Conservation (phyloP, 108 stramenopile genomes). For the Cyclotella baltica region DNA sequence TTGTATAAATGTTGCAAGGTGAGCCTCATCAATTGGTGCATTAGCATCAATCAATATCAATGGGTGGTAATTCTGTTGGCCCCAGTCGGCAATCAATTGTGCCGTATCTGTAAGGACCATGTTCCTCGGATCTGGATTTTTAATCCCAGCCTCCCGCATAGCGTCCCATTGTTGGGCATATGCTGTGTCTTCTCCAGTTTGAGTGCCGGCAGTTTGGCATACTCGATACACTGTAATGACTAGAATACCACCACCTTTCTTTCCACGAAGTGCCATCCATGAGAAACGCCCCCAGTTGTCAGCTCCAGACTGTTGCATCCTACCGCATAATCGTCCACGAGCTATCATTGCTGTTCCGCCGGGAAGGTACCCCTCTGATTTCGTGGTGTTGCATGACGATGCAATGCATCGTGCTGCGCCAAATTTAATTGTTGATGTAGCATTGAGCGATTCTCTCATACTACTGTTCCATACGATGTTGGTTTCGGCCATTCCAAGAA, state of each 20-base stretch:
- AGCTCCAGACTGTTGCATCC: not conserved
- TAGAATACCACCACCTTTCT: not conserved
- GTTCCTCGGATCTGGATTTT: slow-evolving; percentile 1
- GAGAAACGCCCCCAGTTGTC: slow-evolving; percentile 2
- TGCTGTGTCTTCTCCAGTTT: not conserved
- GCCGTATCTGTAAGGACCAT: not conserved
- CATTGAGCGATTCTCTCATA: not conserved
- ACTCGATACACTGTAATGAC: slow-evolving; percentile 6
- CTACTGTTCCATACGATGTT: not conserved
- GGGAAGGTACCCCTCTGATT: not conserved
- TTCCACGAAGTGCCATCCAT: slow-evolving; percentile 5
- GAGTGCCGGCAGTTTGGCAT: not conserved
- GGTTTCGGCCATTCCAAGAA: not conserved
- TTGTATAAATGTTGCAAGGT: slow-evolving; percentile 1
- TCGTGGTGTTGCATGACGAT: not conserved
- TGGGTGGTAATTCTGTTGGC: not conserved
- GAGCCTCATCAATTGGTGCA: not conserved
- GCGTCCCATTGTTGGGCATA: not conserved
- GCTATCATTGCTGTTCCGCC: slow-evolving; percentile 5
- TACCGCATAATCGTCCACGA: not conserved
- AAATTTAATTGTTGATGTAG: not conserved
- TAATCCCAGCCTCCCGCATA: not conserved
- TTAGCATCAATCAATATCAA: slow-evolving; percentile 3
- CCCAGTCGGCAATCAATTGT: not conserved
- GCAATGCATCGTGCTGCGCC: not conserved